Conservation (phyloP, 768 basidiomycete species). For the Russula olivacea region DNA sequence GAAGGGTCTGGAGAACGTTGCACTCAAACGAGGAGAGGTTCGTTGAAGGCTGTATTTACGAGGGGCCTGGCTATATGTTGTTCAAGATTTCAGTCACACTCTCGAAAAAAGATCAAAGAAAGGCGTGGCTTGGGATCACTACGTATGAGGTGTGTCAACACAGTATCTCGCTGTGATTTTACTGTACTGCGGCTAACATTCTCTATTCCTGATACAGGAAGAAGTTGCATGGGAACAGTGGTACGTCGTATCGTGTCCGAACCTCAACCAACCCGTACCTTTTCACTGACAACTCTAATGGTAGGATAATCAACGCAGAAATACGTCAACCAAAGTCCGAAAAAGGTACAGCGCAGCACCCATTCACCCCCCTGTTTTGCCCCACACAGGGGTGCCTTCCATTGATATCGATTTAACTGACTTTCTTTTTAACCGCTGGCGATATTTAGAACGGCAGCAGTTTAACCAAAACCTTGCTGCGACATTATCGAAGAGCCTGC, state of each 20-base stretch:
- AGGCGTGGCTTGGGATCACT: conserved; percentile 65
- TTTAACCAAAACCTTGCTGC: conserved; percentile 55
- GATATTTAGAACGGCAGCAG: conserved; percentile 38
- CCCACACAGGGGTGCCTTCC: neutral
- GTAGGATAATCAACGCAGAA: conserved; percentile 76
- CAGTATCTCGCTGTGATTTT: neutral
- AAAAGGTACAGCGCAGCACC: conserved; percentile 38
- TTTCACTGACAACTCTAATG: neutral
- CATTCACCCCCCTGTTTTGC: neutral
- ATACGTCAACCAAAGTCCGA: conserved; percentile 65
- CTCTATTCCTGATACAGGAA: conserved; percentile 41
- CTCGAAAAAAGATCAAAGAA: conserved; percentile 70
- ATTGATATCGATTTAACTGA: neutral
- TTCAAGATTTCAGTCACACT: conserved; percentile 64
- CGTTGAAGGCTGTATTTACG: neutral
- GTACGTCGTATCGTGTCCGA: conserved; percentile 36
- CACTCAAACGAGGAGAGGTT: conserved; percentile 67
- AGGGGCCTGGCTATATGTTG: neutral
- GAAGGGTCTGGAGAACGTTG: conserved; percentile 62
- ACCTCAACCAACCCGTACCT: neutral
- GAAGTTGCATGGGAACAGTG: conserved; percentile 87
- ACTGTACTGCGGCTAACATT: neutral
- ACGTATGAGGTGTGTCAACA: conserved; percentile 38
- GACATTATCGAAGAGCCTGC: conserved; percentile 59
- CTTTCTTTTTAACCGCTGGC: too few species aligned